Evolutionary conservation across 768 basidiomycete genomes (phyloP).

Genomic region (Kwoniella heveanensis): DNA sequence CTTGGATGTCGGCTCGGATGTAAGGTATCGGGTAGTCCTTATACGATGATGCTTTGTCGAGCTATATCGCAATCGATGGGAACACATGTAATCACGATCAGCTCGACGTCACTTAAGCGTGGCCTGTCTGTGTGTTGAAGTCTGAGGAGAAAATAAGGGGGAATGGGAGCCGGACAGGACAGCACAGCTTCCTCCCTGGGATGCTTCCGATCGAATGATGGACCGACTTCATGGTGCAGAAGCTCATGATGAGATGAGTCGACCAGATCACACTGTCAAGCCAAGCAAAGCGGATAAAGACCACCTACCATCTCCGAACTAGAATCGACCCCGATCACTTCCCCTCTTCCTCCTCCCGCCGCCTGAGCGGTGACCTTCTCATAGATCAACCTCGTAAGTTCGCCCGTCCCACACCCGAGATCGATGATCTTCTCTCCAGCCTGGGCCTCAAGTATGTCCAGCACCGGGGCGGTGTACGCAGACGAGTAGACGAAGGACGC

Average conservation of each 20-base stretch:
- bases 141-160: too few relatives aligned
- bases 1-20: conserved; percentile 46
- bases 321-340: conserved; percentile 70
- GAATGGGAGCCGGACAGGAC: too few relatives aligned
- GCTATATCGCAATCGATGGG: conserved; percentile 56
- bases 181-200: too few relatives aligned
- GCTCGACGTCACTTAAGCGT: too few relatives aligned
- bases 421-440: conserved; percentile 67
- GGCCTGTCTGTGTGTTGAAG: too few relatives aligned
- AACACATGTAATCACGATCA: too few relatives aligned
- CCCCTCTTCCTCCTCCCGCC: conserved; percentile 2
- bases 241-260: too few relatives aligned
- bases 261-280: too few relatives aligned
- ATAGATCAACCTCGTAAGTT: conserved; percentile 67
- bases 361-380: conserved; percentile 59
- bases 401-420: conserved; percentile 77
- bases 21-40: conserved; percentile 58
- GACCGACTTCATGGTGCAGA: too few relatives aligned
- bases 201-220: too few relatives aligned
- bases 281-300: too few relatives aligned
- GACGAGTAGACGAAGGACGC: conserved; percentile 71
- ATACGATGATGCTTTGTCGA: conserved; percentile 60
- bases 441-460: conserved; percentile 65
- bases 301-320: conserved; percentile 71
- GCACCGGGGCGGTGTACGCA: conserved; percentile 60